Evolutionary conservation across 768 basidiomycete species (phyloP).

Genomic region (Pisolithus microcarpus): DNA sequence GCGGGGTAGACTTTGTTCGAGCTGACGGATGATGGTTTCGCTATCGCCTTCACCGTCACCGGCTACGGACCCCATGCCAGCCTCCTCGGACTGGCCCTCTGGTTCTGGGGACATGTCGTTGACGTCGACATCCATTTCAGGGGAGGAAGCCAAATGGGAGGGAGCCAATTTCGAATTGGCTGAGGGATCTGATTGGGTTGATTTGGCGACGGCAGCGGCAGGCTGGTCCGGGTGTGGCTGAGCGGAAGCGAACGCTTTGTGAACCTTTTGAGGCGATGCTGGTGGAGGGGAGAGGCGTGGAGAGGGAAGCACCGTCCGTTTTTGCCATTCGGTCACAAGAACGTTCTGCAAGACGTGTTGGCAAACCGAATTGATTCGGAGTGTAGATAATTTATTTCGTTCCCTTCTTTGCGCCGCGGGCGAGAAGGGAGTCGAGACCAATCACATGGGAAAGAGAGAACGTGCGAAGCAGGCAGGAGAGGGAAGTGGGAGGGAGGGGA

Average conservation of each 20-base stretch:
- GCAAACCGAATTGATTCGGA: constrained; percentile 11
- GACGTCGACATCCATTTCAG: constrained; percentile 58
- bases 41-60: constrained; percentile 52
- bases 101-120: constrained; percentile 44
- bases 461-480: neutral
- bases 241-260: constrained; percentile 19
- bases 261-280: constrained; percentile 40
- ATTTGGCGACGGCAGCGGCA: constrained; percentile 18
- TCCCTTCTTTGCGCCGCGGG: constrained; percentile 8
- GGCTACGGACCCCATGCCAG: constrained; percentile 26
- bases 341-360: constrained; percentile 37
- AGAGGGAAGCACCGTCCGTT: constrained; percentile 47
- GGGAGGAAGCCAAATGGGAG: constrained; percentile 31
- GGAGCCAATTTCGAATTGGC: neutral
- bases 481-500: too few relatives aligned
- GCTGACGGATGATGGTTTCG: constrained; percentile 67
- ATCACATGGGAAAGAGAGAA: neutral
- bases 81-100: constrained; percentile 28
- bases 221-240: constrained; percentile 21
- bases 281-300: constrained; percentile 60
- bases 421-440: constrained; percentile 1
- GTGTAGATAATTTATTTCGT: neutral
- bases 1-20: constrained; percentile 64
- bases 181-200: neutral
- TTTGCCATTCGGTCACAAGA: constrained; percentile 70